Base-by-base conservation (phyloP, 1,139 yeast genomes). In the Lodderomyces elongisporus region DNA sequence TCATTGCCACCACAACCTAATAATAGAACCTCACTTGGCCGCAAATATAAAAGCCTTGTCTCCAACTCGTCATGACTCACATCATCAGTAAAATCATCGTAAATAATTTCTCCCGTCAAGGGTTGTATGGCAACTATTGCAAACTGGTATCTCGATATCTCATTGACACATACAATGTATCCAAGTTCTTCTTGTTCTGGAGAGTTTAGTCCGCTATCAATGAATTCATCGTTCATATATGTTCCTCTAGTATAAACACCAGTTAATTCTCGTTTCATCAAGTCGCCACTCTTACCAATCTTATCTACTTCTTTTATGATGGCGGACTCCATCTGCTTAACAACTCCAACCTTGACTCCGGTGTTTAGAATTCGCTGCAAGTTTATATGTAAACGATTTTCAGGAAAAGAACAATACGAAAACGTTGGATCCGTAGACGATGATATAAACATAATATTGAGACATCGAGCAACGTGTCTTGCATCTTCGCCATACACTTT, bases 401-500 rank as follows among this genome's bases (percentile, higher is more conserved):
- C 85, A 0, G 96, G 97, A 30, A 91, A 81, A 5, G 93, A 80
- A 41, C 95, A 83, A 46, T 85, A 83, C 0, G 95, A 88, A 48
- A 85, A 81, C 33, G 77, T 70, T 34, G 74, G 75, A 46, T 76
- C 78, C n/a, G n/a, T n/a, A 25, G 72, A 48, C 1, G 93, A 89
- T 0, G 84, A 81, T 1, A 85, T 69, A 17, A 81, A 62, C 77
- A 80, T 80, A 34, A 85, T 81, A 41, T 83, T 80, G 25, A 87
- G 57, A 10, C 81, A 67, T 33, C 66, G 59, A 7, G 95, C 70
- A 0, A 81, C 95, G 3, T 62, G 63, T 13, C 62, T 66, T 0
- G 97, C 97, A 58, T 89, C 96, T 35, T 77, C 71, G 0, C 95
- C 96, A 52, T 77, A 87, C 39, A 88, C 79, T 49, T 84, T 84